Evolutionary conservation across 352 stramenopile genomes (phyloP).

Genomic region (Peronospora belbahrii): DNA sequence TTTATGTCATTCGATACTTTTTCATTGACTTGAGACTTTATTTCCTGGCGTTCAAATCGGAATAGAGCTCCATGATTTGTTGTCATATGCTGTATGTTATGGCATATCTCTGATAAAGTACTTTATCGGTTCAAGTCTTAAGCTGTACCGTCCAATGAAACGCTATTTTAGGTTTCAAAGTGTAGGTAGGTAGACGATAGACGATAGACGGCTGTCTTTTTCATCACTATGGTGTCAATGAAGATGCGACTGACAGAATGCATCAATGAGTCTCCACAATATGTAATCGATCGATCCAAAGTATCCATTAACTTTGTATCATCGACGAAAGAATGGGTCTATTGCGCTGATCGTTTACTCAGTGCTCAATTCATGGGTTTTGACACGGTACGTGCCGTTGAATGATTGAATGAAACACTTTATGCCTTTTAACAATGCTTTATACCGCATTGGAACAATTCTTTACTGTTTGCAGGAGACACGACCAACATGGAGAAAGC

Average conservation of each 20-base stretch:
- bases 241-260: constrained; percentile 28
- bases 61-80: too few relatives aligned
- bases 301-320: constrained; percentile 47
- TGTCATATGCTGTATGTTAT: too few relatives aligned
- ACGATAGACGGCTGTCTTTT: too few relatives aligned
- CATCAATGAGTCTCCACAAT: constrained; percentile 52
- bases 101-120: too few relatives aligned
- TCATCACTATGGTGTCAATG: constrained; percentile 8
- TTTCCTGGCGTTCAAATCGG: too few relatives aligned
- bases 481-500: constrained; percentile 42
- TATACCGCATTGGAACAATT: neutral
- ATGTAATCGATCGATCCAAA: constrained; percentile 33
- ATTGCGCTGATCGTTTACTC: constrained; percentile 41
- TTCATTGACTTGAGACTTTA: too few relatives aligned
- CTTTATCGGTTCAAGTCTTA: too few relatives aligned
- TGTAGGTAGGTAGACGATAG: too few relatives aligned
- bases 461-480: constrained; percentile 39
- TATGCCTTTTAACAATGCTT: neutral
- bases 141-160: too few relatives aligned
- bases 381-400: constrained; percentile 44
- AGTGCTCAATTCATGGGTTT: constrained; percentile 52
- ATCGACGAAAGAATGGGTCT: constrained; percentile 34
- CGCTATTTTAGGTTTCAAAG: too few relatives aligned
- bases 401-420: neutral
- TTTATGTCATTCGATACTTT: too few relatives aligned